Evolutionary conservation across 495 filamentous ascomycete genomes (phyloP), one percentile per base, ranked within the genome.

Genomic region (Aspergillus carlsbadensis): DNA sequence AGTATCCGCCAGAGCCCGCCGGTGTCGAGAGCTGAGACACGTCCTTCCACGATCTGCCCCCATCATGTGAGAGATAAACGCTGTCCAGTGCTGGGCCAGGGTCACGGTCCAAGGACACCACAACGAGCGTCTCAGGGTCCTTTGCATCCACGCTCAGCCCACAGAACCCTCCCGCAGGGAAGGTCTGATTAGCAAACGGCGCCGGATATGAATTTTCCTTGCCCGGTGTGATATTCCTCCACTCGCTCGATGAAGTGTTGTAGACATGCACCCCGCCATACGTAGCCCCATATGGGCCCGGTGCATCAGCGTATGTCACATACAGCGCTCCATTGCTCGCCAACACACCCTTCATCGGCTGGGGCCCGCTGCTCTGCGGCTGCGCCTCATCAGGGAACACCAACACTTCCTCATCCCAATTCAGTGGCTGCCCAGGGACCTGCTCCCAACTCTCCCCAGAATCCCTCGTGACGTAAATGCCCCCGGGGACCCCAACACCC

Each of bases 1-100:
- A 29, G 76, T 78, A 11, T 70, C 79, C 47, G 69, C 77, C 59
- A n/a, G 46, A 57, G 5, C 59, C 56, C 18, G 55, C 21, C 31
- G 60, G 56, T 47, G 60, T 58, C 3, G 60, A 58, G 5, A 58
- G 44, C 39, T 59, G 55, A 14, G 56, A 54, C 31, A 61, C 54
- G 26, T 62, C 60, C 33, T 58, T 62, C 60, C 60, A 62, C 17
- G 60, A 47, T 29, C 34, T 47, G 5, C 60, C 60, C n/a, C 50
- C 60, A 18, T 62, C 60, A 18, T 48, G 60, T 5, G 60, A 58
- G 34, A 62, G 45, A 37, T 62, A 62, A 18, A 62, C 58, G 22
- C 55, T 58, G 40, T 62, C 60, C 18, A 62, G 43, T 0, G 60
- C 55, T 15, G 55, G 56, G 21, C 60, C 55, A 6, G 55, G 56